Percentiles rank a stretch among this genome's conserved stretches.
phyloP scores from a whole-genome alignment of 2,329 filamentous ascomycete genomes.

The Ophiocordyceps robertsii region DNA sequence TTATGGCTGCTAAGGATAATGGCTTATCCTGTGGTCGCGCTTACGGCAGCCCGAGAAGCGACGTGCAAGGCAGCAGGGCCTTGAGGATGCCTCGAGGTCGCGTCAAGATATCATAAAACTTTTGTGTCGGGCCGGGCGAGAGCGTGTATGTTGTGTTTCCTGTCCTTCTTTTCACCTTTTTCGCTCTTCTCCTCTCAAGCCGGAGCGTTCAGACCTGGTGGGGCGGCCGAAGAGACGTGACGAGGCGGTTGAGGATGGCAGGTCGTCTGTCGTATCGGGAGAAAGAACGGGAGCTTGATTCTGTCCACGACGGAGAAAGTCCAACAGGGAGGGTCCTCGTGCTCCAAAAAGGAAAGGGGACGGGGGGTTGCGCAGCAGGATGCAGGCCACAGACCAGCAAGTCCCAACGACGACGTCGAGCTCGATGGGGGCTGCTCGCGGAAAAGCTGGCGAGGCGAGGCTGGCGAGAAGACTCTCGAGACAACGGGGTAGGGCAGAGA shows the following conservation, averaged over 20 bases:
- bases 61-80: constrained; percentile 3
- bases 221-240: neutral
- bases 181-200: neutral
- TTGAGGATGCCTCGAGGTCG: constrained; percentile 1
- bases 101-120: constrained; percentile 7
- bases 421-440: too few species aligned
- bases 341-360: neutral
- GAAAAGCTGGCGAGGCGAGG: too few species aligned
- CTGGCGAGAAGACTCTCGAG: too few species aligned
- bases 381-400: too few species aligned
- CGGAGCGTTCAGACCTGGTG: neutral
- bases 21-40: constrained; percentile 9
- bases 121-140: neutral
- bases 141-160: neutral
- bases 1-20: constrained; percentile 6
- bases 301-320: neutral
- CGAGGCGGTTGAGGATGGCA: neutral
- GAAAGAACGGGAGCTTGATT: neutral
- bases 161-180: neutral
- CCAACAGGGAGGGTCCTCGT: neutral
- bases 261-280: neutral
- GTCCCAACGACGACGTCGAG: too few species aligned
- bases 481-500: neutral
- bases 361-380: neutral
- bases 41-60: constrained; percentile 4